A percentile compares a stretch with the other conserved stretches of the same genome.
Conservation (phyloP, 768 basidiomycete species). For the Macrolepiota dolichaula region DNA sequence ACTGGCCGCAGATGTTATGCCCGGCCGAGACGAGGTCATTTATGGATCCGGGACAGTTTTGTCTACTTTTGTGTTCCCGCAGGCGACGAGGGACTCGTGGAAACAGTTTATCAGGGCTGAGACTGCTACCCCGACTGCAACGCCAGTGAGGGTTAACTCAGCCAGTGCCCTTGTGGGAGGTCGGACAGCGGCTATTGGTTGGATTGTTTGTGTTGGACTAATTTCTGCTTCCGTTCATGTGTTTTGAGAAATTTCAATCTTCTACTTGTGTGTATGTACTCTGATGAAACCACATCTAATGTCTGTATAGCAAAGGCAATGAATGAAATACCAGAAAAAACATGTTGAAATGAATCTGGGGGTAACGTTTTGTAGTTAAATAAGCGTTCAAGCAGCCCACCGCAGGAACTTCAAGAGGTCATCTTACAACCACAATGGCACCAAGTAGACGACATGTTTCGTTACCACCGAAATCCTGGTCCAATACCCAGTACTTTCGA, state of each 20-base stretch:
- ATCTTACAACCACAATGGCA: too few relatives aligned
- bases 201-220: background rate
- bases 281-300: too few relatives aligned
- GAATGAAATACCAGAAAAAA: too few relatives aligned
- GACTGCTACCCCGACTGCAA: slow-evolving; percentile 21
- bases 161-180: background rate
- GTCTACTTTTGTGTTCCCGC: slow-evolving; percentile 53
- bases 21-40: slow-evolving; percentile 53
- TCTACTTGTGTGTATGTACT: too few relatives aligned
- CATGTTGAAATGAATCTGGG: too few relatives aligned
- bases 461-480: too few relatives aligned
- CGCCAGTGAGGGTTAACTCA: background rate
- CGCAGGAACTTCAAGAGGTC: too few relatives aligned
- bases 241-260: background rate
- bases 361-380: too few relatives aligned
- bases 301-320: too few relatives aligned
- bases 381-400: too few relatives aligned
- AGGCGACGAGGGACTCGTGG: slow-evolving; percentile 57
- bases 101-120: slow-evolving; percentile 42
- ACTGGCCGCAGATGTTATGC: slow-evolving; percentile 43
- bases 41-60: slow-evolving; percentile 47
- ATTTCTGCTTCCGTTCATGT: background rate
- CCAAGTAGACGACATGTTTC: too few relatives aligned
- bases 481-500: too few relatives aligned
- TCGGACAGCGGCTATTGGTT: background rate